phyloP scores from a whole-genome alignment of 306 rosid species.

The Begonia peltatifolia region DNA sequence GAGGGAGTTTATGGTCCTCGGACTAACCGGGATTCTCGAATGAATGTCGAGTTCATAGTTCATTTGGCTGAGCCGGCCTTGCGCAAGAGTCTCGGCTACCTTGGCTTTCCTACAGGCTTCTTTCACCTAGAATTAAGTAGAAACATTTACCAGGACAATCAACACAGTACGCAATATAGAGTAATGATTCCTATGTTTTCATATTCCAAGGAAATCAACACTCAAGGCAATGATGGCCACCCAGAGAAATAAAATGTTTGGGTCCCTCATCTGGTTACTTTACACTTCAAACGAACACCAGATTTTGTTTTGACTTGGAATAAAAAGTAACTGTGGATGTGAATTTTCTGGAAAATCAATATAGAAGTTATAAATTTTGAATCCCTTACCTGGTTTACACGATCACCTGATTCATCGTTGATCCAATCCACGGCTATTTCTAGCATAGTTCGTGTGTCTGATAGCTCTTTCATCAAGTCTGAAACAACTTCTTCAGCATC shows the following conservation, averaged over 20 bases:
- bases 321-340: too few relatives aligned
- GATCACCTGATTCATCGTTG: slow-evolving; percentile 12
- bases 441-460: slow-evolving; percentile 31
- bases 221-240: not conserved
- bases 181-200: not conserved
- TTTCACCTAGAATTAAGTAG: slow-evolving; percentile 31
- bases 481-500: slow-evolving; percentile 61
- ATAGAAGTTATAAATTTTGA: not conserved
- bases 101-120: slow-evolving; percentile 63
- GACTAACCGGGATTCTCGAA: slow-evolving; percentile 45
- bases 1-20: not conserved
- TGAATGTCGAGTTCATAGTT: slow-evolving; percentile 59
- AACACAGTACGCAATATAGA: too few relatives aligned
- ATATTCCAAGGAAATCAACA: too few relatives aligned
- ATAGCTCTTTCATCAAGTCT: slow-evolving; percentile 55
- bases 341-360: not conserved
- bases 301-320: slow-evolving; percentile 8
- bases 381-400: slow-evolving; percentile 30
- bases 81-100: slow-evolving; percentile 46
- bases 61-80: slow-evolving; percentile 42
- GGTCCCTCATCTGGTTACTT: slow-evolving; percentile 24
- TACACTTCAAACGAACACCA: slow-evolving; percentile 7
- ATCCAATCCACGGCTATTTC: slow-evolving; percentile 22
- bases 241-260: not conserved
- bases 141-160: not conserved